Conservation (phyloP, 1,284 basidiomycete species). For the Microbotryum silenes-acaulis region DNA sequence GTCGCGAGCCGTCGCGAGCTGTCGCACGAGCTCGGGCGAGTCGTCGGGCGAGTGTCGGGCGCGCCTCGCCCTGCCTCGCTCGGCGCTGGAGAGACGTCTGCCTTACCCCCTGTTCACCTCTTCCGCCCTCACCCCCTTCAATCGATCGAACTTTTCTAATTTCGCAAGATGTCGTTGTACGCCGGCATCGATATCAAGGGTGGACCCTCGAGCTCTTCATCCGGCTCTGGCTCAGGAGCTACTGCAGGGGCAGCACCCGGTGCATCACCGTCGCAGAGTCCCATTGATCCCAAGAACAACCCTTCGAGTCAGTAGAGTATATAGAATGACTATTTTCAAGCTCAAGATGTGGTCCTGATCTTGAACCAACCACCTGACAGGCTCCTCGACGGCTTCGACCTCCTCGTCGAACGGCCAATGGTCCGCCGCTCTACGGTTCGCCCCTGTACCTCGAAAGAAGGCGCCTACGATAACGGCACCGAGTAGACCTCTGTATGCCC, state of each 20-base stretch:
- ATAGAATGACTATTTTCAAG: accelerated
- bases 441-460: conserved; percentile 30
- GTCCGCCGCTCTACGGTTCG: conserved; percentile 33
- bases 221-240: not conserved
- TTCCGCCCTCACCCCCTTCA: too few species aligned
- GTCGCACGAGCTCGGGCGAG: too few species aligned
- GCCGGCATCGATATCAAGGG: conserved; percentile 16
- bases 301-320: not conserved
- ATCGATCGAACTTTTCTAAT: not conserved
- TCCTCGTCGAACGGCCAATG: conserved; percentile 2
- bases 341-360: not conserved
- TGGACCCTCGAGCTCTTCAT: not conserved
- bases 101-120: too few species aligned
- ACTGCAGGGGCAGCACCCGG: not conserved
- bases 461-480: conserved; percentile 1
- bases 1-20: too few species aligned
- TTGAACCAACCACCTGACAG: not conserved
- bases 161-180: conserved; percentile 20
- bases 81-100: too few species aligned
- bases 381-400: not conserved
- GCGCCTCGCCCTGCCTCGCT: too few species aligned
- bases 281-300: conserved; percentile 6
- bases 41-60: too few species aligned
- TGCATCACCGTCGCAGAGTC: not conserved
- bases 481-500: conserved; percentile 4